These are phyloP conservation scores for Ustilago shanxiensis DNA, from an alignment of 1,284 basidiomycete species.

Conservation along the genomic window DNA sequence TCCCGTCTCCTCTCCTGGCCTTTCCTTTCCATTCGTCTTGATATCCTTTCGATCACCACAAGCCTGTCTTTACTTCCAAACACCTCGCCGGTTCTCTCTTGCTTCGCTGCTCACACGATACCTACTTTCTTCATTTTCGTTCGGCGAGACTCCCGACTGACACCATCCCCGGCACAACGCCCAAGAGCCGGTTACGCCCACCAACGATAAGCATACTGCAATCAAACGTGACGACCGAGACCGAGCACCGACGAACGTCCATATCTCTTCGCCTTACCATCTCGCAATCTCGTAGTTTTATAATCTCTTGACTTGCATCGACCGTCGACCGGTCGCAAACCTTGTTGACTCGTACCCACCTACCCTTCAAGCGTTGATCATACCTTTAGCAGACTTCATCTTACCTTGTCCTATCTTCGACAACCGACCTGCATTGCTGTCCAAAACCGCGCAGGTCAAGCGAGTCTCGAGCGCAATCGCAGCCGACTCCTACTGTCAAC, in stretches of 20 bases:
- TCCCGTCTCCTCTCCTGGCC: constrained; percentile 2
- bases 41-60: not conserved
- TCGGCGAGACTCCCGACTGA: constrained; percentile 2
- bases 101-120: constrained; percentile 6
- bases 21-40: not conserved
- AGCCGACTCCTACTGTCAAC: not conserved
- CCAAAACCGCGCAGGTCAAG: not conserved
- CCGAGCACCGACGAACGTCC: constrained; percentile 16
- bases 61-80: not conserved
- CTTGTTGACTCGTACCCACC: constrained; percentile 9
- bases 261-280: too few relatives aligned
- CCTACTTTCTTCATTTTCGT: constrained; percentile 4
- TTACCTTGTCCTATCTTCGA: not conserved
- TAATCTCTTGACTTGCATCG: not conserved
- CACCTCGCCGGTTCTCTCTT: not conserved
- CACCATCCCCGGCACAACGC: not conserved
- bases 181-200: not conserved
- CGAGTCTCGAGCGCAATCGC: constrained; percentile 10
- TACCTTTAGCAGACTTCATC: constrained; percentile 7
- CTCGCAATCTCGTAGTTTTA: not conserved
- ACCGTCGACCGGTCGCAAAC: constrained; percentile 11
- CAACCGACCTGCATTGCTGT: not conserved
- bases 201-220: constrained; percentile 1
- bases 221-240: not conserved
- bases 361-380: not conserved